Percentiles rank a stretch among this genome's conserved stretches.
Evolutionary conservation across 768 basidiomycete genomes (phyloP).

Genomic region (Leccinellum rugosiceps): DNA sequence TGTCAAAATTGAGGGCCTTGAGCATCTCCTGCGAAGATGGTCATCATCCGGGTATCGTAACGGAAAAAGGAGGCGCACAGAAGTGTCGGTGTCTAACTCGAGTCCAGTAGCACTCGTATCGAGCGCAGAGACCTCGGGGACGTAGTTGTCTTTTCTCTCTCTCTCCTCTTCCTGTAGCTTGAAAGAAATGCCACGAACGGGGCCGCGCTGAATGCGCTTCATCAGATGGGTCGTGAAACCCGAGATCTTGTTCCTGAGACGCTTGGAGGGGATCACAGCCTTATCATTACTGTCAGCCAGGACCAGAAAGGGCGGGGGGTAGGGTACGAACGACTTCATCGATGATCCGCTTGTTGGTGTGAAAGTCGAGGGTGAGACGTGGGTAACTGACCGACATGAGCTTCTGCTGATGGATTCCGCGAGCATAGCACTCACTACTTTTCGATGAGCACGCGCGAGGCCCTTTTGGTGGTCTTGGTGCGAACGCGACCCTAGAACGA

Average conservation of each 20-base stretch:
- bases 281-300: constrained; percentile 25
- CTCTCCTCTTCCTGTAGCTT: constrained; percentile 99
- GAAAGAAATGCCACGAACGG: constrained; percentile 99
- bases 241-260: constrained; percentile 98
- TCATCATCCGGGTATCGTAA: not conserved
- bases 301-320: not conserved
- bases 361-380: constrained; percentile 97
- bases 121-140: constrained; percentile 96
- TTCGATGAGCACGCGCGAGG: constrained; percentile 98
- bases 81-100: constrained; percentile 91
- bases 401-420: too few relatives aligned
- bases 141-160: constrained; percentile 99
- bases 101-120: constrained; percentile 71
- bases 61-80: constrained; percentile 49
- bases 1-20: constrained; percentile 90
- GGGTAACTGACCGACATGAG: constrained; percentile 68
- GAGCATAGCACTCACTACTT: constrained; percentile 73
- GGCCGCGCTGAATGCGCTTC: constrained; percentile 98
- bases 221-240: constrained; percentile 99
- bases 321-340: constrained; percentile 82
- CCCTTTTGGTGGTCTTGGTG: constrained; percentile 99
- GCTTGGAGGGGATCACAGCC: constrained; percentile 96
- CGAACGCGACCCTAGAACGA: constrained; percentile 88
- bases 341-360: constrained; percentile 99
- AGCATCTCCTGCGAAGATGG: constrained; percentile 67